A percentile compares a stretch with the other conserved stretches of the same genome.
phyloP scores from a whole-genome alignment of 495 filamentous ascomycete species.

The Penicillium canariense region DNA sequence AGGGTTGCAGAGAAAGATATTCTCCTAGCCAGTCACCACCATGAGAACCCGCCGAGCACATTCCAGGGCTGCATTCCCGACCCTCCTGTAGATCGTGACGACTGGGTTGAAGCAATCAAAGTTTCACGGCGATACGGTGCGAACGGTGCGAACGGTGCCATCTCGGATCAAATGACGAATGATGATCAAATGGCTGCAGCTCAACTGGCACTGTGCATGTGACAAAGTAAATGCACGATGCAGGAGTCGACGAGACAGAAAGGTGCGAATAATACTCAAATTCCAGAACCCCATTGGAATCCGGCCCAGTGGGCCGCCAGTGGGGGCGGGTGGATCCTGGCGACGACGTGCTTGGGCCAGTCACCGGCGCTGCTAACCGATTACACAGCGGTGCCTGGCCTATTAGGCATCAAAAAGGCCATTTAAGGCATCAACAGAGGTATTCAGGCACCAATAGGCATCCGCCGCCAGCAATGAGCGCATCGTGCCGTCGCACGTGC shows the following conservation, averaged over 20 bases:
- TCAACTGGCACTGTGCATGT: not conserved
- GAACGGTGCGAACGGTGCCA: no score
- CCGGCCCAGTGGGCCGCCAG: slow-evolving; percentile 9
- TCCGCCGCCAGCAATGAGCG: slow-evolving; percentile 4
- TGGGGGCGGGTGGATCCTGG: no score
- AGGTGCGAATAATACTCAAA: not conserved
- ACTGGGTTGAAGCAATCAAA: not conserved
- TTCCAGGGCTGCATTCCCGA: slow-evolving; percentile 21
- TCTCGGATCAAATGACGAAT: not conserved
- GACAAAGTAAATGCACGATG: not conserved
- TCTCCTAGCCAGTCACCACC: slow-evolving; percentile 22
- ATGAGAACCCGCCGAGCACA: slow-evolving; percentile 28
- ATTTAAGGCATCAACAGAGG: not conserved
- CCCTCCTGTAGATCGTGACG: slow-evolving; percentile 1
- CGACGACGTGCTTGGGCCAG: no score
- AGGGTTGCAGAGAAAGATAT: slow-evolving; percentile 13
- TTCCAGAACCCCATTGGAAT: slow-evolving; percentile 12
- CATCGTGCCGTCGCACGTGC: slow-evolving; percentile 22
- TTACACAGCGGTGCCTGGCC: slow-evolving; percentile 4
- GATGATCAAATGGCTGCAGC: not conserved
- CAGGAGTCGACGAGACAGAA: not conserved
- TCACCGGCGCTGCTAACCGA: not conserved
- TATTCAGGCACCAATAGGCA: not conserved
- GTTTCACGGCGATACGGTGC: not conserved
- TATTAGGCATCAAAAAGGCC: not conserved